Percentiles rank a stretch among this genome's conserved stretches.
Evolutionary conservation across 2,329 filamentous ascomycete species (phyloP).

Genomic region (Eutypella sp.): DNA sequence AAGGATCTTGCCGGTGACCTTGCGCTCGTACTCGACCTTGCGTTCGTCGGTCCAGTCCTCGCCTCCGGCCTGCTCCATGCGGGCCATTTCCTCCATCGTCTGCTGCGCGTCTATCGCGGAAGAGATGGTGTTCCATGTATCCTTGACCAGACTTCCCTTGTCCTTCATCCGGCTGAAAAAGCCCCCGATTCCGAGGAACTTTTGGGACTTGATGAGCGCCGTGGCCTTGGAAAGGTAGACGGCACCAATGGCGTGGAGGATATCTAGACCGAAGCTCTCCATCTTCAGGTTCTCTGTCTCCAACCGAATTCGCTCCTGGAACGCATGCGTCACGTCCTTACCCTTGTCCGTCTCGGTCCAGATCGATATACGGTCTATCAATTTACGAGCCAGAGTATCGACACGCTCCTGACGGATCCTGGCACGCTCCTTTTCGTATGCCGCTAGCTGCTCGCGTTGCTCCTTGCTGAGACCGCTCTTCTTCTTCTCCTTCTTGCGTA

Average conservation of each 20-base stretch:
- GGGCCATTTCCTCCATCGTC: slow-evolving; percentile 98
- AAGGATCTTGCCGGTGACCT: slow-evolving; percentile 95
- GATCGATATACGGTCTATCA: slow-evolving; percentile 82
- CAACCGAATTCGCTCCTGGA: slow-evolving; percentile 88
- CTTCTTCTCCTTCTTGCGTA: slow-evolving; percentile 76
- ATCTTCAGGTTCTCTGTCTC: slow-evolving; percentile 99
- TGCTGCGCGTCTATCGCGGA: slow-evolving; percentile 96
- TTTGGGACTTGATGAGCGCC: slow-evolving; percentile 86
- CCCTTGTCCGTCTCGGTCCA: slow-evolving; percentile 98
- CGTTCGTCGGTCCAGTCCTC: slow-evolving; percentile 99
- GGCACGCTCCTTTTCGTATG: slow-evolving; percentile 81
- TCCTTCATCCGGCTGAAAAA: slow-evolving; percentile 94
- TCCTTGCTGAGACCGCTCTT: slow-evolving; percentile 84
- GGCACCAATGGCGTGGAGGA: slow-evolving; percentile 87
- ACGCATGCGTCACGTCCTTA: slow-evolving; percentile 76
- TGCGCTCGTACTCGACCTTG: slow-evolving; percentile 90
- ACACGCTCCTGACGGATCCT: slow-evolving; percentile 85
- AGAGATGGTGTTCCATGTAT: slow-evolving; percentile 96
- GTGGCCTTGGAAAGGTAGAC: slow-evolving; percentile 88
- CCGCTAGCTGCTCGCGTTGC: slow-evolving; percentile 85
- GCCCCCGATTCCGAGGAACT: slow-evolving; percentile 91
- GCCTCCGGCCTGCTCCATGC: slow-evolving; percentile 87
- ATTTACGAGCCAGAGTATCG: slow-evolving; percentile 74
- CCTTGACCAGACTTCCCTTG: slow-evolving; percentile 94
- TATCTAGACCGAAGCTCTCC: slow-evolving; percentile 96